Conservation (phyloP, 257 asterid species). For the Solanum sejunctum region DNA sequence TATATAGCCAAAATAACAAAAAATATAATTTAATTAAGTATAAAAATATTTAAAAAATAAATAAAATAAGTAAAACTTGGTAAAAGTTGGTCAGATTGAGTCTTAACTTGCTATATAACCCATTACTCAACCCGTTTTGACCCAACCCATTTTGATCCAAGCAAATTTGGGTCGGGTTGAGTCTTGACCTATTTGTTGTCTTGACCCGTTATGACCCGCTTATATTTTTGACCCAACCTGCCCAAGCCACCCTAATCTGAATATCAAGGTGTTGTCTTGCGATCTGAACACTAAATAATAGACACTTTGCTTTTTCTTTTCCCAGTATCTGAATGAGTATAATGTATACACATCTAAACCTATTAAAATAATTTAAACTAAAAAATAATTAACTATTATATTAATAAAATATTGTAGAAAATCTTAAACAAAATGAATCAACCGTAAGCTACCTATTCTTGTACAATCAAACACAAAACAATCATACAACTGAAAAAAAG, state of each 20-base stretch:
- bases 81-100: too few species aligned
- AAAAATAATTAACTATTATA: neutral
- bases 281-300: neutral
- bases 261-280: neutral
- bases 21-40: too few species aligned
- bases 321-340: neutral
- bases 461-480: neutral
- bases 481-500: neutral
- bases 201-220: too few species aligned
- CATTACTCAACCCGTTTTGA: too few species aligned
- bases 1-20: too few species aligned
- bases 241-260: neutral
- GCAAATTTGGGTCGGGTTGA: too few species aligned
- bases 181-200: too few species aligned
- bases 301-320: neutral
- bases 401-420: neutral
- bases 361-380: neutral
- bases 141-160: too few species aligned
- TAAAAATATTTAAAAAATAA: too few species aligned
- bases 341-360: neutral
- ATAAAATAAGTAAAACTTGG: too few species aligned
- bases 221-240: too few species aligned
- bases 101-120: too few species aligned
- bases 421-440: neutral
- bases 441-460: neutral